Conservation (phyloP, 2,329 filamentous ascomycete genomes). For the Pseudogymnoascus sp. region DNA sequence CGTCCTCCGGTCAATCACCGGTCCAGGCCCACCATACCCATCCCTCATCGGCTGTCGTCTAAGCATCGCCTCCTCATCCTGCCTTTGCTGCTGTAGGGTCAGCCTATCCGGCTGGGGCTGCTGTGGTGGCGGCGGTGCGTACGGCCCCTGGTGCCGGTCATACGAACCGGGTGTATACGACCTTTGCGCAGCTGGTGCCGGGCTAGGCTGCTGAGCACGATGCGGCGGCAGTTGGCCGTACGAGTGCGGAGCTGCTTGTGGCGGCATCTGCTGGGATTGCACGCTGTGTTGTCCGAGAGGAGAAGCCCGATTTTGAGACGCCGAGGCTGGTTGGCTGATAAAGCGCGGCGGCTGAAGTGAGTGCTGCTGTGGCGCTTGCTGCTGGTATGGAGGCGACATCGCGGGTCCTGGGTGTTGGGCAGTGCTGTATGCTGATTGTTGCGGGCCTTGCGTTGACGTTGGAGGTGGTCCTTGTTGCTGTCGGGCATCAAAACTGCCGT, state of each 20-base stretch:
- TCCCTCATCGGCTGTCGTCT: background rate
- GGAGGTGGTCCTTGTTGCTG: constrained; percentile 1
- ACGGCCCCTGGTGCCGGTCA: background rate
- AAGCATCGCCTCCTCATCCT: background rate
- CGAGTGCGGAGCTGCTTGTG: background rate
- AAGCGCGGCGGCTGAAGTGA: background rate
- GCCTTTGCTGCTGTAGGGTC: background rate
- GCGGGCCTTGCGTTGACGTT: background rate
- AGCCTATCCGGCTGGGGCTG: background rate
- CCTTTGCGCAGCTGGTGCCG: background rate
- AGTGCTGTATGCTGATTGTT: background rate
- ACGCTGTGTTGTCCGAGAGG: background rate
- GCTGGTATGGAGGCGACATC: background rate
- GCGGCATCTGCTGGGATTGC: background rate
- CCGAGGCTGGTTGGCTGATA: background rate
- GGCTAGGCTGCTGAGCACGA: background rate
- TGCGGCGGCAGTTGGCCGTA: background rate
- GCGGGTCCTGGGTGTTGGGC: background rate
- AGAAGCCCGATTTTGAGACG: background rate
- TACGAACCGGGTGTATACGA: background rate
- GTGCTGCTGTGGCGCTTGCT: background rate
- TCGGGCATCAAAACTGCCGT: constrained; percentile 24
- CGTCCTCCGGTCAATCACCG: background rate
- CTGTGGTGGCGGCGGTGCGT: background rate
- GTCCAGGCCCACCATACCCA: background rate